phyloP scores from a whole-genome alignment of 1,284 basidiomycete species.

The Inonotus obliquus region DNA sequence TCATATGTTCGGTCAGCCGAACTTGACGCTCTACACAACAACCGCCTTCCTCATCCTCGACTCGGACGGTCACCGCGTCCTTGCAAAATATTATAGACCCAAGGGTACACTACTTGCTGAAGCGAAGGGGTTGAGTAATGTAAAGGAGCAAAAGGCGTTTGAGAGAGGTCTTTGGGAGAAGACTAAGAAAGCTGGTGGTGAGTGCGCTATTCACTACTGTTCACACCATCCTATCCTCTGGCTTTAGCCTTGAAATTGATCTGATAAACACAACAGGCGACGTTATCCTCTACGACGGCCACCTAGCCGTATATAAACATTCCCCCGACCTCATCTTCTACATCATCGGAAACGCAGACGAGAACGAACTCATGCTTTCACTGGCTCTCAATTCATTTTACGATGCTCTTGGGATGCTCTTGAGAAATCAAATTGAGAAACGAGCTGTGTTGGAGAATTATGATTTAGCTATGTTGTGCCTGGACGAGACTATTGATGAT shows the following conservation, averaged over 20 bases:
- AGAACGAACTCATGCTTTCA: constrained; percentile 97
- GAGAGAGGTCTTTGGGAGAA: constrained; percentile 96
- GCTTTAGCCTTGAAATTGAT: not conserved
- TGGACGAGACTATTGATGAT: constrained; percentile 98
- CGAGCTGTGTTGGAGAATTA: constrained; percentile 92
- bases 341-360: constrained; percentile 82
- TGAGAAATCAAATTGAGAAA: constrained; percentile 95
- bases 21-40: constrained; percentile 83
- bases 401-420: constrained; percentile 81
- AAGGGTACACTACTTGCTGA: constrained; percentile 62
- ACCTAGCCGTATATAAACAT: constrained; percentile 91
- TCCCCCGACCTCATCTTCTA: constrained; percentile 95
- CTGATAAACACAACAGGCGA: constrained; percentile 56
- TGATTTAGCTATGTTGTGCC: constrained; percentile 87
- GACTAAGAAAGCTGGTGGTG: constrained; percentile 87
- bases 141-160: constrained; percentile 94
- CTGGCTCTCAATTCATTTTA: constrained; percentile 79
- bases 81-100: constrained; percentile 92
- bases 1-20: constrained; percentile 48
- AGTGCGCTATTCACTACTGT: constrained; percentile 27
- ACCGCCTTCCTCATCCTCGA: constrained; percentile 91
- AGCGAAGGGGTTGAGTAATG: constrained; percentile 58
- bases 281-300: constrained; percentile 89
- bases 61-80: constrained; percentile 88
- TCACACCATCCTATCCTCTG: not conserved